Conservation (phyloP, 495 filamentous ascomycete genomes). For the Clohesyomyces aquaticus region DNA sequence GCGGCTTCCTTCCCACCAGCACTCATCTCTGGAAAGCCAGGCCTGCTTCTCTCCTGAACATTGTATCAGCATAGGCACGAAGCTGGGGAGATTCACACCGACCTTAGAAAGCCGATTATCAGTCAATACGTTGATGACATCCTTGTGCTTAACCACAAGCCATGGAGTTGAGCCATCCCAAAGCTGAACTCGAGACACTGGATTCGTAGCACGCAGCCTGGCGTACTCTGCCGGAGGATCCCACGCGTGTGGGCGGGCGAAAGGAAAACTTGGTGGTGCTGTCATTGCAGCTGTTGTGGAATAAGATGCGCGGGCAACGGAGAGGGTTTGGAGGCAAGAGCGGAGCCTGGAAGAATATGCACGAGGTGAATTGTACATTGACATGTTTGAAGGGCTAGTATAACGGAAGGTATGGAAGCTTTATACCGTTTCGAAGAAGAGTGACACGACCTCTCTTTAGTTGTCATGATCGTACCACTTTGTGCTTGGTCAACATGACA, state of each 20-base stretch:
- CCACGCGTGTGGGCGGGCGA: slow-evolving; percentile 47
- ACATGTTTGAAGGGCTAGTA: too few relatives aligned
- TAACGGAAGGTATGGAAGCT: too few relatives aligned
- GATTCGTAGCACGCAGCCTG: slow-evolving; percentile 47
- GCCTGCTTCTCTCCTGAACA: slow-evolving; percentile 45
- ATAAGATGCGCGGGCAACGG: too few relatives aligned
- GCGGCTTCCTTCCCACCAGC: slow-evolving; percentile 49
- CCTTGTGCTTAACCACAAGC: slow-evolving; percentile 53
- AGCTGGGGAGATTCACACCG: background rate
- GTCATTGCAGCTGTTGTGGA: background rate
- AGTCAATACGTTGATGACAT: slow-evolving; percentile 51
- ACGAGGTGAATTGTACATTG: too few relatives aligned
- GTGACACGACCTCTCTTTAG: too few relatives aligned
- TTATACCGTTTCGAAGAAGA: too few relatives aligned
- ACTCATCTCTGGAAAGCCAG: slow-evolving; percentile 53
- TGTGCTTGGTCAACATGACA: too few relatives aligned
- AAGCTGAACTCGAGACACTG: slow-evolving; percentile 52
- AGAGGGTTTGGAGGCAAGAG: too few relatives aligned
- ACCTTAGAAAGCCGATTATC: slow-evolving; percentile 38
- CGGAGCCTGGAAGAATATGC: too few relatives aligned
- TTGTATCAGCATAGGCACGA: background rate
- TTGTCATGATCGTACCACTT: too few relatives aligned
- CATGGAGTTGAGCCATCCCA: slow-evolving; percentile 52
- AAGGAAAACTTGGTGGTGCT: slow-evolving; percentile 50
- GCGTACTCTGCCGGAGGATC: slow-evolving; percentile 52